A percentile compares a stretch with the other conserved stretches of the same genome.
phyloP scores from a whole-genome alignment of 768 basidiomycete genomes.

The Cystobasidium onofrii region DNA sequence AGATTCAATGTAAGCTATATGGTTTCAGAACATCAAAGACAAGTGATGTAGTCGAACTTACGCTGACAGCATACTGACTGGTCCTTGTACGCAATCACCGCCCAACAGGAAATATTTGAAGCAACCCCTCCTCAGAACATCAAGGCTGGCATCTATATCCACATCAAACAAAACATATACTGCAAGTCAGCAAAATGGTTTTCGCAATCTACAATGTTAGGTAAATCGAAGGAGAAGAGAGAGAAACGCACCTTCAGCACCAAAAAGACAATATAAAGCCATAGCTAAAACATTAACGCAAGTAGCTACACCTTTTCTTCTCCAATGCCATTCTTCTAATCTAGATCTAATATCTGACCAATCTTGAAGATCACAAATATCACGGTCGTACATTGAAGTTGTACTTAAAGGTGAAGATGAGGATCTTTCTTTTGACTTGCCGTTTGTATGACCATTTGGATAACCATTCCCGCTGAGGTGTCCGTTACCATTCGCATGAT shows the following conservation, averaged over 20 bases:
- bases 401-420: neutral
- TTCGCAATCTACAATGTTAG: too few species aligned
- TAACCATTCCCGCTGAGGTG: neutral
- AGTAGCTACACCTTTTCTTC: slow-evolving; percentile 67
- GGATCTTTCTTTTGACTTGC: neutral
- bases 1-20: neutral
- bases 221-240: neutral
- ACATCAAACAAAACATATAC: too few species aligned
- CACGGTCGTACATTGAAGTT: slow-evolving; percentile 28
- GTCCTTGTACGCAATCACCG: slow-evolving; percentile 76
- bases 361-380: slow-evolving; percentile 43
- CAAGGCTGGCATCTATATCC: slow-evolving; percentile 48
- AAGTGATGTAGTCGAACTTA: slow-evolving; percentile 51
- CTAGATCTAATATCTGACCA: slow-evolving; percentile 48
- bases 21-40: neutral
- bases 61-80: slow-evolving; percentile 83
- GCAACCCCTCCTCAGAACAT: slow-evolving; percentile 58
- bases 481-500: neutral
- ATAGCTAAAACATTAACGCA: slow-evolving; percentile 89
- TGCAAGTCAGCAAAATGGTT: too few species aligned
- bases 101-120: slow-evolving; percentile 96
- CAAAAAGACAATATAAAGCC: slow-evolving; percentile 87
- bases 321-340: slow-evolving; percentile 74
- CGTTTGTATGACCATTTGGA: neutral
- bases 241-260: slow-evolving; percentile 68